Conservation (phyloP, 148 eudicot genomes). For the Camellia japonica region DNA sequence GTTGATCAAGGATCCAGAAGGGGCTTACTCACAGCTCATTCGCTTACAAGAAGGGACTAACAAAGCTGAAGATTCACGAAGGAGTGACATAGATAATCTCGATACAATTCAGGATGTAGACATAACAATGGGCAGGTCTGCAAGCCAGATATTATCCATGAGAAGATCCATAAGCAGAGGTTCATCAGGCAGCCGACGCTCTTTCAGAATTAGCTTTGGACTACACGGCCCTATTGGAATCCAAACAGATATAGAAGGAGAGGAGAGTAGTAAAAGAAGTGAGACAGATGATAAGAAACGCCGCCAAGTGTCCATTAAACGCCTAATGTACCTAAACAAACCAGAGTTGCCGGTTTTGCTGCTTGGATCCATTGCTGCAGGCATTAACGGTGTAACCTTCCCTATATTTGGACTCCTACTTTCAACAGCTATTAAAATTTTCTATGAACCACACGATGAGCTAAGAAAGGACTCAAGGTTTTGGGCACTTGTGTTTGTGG, state of each 20-base stretch:
- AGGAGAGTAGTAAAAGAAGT: conserved; percentile 1
- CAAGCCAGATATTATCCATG: conserved; percentile 43
- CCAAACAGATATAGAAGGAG: conserved; percentile 25
- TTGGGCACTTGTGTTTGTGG: conserved; percentile 58
- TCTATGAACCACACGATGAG: conserved; percentile 49
- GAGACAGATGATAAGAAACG: conserved; percentile 23
- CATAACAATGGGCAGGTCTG: conserved; percentile 36
- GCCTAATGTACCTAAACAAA: conserved; percentile 58
- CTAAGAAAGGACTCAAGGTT: conserved; percentile 49
- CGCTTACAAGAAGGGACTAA: conserved; percentile 61
- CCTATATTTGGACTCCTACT: conserved; percentile 66
- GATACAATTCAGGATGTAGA: conserved; percentile 25
- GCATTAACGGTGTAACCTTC: conserved; percentile 54
- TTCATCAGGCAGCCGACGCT: conserved; percentile 52
- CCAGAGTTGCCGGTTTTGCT: conserved; percentile 61
- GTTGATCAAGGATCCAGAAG: conserved; percentile 56
- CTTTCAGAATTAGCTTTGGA: conserved; percentile 33
- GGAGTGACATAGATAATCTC: conserved; percentile 20
- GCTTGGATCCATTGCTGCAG: conserved; percentile 65
- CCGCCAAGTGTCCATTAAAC: conserved; percentile 35
- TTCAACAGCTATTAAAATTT: conserved; percentile 56
- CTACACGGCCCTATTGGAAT: conserved; percentile 35
- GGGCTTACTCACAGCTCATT: conserved; percentile 74
- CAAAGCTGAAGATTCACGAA: conserved; percentile 28
- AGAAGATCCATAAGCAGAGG: conserved; percentile 55